phyloP scores from a whole-genome alignment of 163 green algal genomes.

The Volvox carteri region DNA sequence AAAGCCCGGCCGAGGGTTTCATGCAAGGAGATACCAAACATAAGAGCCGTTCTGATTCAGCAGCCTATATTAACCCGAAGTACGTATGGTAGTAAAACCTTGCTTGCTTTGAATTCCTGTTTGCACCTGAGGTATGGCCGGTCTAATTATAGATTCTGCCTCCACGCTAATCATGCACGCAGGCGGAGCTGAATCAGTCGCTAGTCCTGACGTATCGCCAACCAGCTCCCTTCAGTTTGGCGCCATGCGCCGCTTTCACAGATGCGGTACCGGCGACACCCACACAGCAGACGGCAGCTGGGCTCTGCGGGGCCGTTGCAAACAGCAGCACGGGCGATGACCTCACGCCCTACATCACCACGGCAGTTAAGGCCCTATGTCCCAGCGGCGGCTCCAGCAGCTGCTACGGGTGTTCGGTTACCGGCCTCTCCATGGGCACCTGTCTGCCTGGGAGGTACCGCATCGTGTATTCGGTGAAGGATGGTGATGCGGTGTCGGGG shows the following conservation, averaged over 20 bases:
- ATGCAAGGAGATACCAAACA: too few species aligned
- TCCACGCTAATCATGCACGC: too few species aligned
- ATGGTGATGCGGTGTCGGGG: too few species aligned
- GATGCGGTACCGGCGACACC: not conserved
- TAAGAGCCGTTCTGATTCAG: too few species aligned
- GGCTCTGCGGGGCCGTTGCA: not conserved
- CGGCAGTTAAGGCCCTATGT: not conserved
- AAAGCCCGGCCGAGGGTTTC: too few species aligned
- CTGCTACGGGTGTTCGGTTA: constrained; percentile 3
- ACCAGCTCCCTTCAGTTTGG: constrained; percentile 21
- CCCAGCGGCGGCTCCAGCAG: not conserved
- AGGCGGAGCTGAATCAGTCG: constrained; percentile 28
- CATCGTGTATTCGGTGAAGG: constrained; percentile 1
- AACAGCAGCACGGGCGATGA: not conserved
- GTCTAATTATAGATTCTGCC: too few species aligned
- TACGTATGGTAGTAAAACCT: too few species aligned
- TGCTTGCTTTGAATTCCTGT: too few species aligned
- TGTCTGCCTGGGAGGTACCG: constrained; percentile 31
- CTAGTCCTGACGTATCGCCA: not conserved
- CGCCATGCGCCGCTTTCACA: constrained; percentile 16
- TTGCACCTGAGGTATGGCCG: too few species aligned
- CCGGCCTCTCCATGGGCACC: not conserved
- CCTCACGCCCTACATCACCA: not conserved
- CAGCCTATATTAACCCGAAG: too few species aligned
- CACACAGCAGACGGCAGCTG: not conserved